Evolutionary conservation across 2,329 filamentous ascomycete genomes (phyloP).

Genomic region (Curvularia eragrostidis): DNA sequence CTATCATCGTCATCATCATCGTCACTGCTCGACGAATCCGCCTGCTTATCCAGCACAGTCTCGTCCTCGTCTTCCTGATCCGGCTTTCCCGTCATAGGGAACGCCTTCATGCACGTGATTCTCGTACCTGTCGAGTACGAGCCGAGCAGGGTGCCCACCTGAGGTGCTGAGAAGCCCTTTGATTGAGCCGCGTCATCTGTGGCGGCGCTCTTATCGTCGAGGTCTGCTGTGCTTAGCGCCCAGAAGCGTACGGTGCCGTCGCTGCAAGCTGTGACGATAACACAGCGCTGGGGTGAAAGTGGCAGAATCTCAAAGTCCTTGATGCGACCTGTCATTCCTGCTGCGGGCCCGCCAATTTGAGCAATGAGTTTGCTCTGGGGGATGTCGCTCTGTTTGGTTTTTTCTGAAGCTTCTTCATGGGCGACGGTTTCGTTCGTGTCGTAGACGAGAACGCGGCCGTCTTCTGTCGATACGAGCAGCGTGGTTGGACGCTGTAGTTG

Average conservation of each 20-base stretch:
- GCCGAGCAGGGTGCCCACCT: constrained; percentile 73
- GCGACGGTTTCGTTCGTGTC: constrained; percentile 66
- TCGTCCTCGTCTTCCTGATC: constrained; percentile 37
- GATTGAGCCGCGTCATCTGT: constrained; percentile 19
- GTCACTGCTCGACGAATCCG: constrained; percentile 19
- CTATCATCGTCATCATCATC: constrained; percentile 31
- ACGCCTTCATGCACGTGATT: constrained; percentile 87
- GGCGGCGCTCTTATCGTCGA: constrained; percentile 24
- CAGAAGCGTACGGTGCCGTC: constrained; percentile 86
- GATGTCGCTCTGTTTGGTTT: constrained; percentile 53
- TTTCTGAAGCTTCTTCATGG: constrained; percentile 31
- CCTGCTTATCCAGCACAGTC: constrained; percentile 26
- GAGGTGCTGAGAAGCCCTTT: constrained; percentile 43
- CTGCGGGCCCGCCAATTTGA: constrained; percentile 77
- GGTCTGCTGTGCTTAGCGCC: constrained; percentile 57
- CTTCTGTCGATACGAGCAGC: constrained; percentile 84
- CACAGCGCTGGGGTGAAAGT: constrained; percentile 51
- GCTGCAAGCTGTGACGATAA: constrained; percentile 78
- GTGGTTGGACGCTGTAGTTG: constrained; percentile 55
- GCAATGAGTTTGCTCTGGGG: constrained; percentile 69
- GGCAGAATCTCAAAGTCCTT: constrained; percentile 83
- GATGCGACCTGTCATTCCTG: constrained; percentile 73
- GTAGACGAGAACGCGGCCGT: constrained; percentile 85
- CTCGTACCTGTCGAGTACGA: constrained; percentile 85
- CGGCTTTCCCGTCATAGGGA: constrained; percentile 72